A percentile compares a stretch with the other conserved stretches of the same genome.
phyloP scores from a whole-genome alignment of 176 grass and related monocot species.

The Cocos nucifera region DNA sequence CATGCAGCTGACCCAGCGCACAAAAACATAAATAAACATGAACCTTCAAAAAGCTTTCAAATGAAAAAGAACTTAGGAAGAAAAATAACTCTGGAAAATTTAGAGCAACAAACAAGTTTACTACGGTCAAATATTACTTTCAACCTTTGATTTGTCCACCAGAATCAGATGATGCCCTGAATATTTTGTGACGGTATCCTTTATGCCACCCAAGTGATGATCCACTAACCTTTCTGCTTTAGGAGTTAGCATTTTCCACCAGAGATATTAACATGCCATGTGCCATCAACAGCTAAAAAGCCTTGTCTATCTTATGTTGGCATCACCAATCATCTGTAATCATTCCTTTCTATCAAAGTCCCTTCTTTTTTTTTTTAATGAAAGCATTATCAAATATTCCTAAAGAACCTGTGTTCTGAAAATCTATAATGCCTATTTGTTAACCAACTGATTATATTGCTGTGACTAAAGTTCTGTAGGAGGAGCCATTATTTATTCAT shows the following conservation, averaged over 20 bases:
- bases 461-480: too few species aligned
- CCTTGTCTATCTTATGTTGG: too few species aligned
- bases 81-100: background rate
- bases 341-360: too few species aligned
- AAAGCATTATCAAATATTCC: too few species aligned
- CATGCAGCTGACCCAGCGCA: slow-evolving; percentile 79
- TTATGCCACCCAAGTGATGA: slow-evolving; percentile 56
- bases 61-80: background rate
- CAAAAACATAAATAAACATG: slow-evolving; percentile 2
- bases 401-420: too few species aligned
- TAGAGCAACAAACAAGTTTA: too few species aligned
- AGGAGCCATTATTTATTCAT: too few species aligned
- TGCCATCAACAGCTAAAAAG: too few species aligned
- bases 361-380: too few species aligned
- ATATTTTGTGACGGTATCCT: slow-evolving; percentile 40
- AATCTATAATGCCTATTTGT: too few species aligned
- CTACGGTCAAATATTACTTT: slow-evolving; percentile 25
- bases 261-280: slow-evolving; percentile 29
- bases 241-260: slow-evolving; percentile 60
- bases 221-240: slow-evolving; percentile 89
- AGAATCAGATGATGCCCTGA: slow-evolving; percentile 61
- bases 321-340: too few species aligned
- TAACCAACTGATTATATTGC: too few species aligned
- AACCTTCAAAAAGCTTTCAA: background rate
- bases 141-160: slow-evolving; percentile 82